Conservation (phyloP, 2,329 filamentous ascomycete species). For the Eutypella sp. region DNA sequence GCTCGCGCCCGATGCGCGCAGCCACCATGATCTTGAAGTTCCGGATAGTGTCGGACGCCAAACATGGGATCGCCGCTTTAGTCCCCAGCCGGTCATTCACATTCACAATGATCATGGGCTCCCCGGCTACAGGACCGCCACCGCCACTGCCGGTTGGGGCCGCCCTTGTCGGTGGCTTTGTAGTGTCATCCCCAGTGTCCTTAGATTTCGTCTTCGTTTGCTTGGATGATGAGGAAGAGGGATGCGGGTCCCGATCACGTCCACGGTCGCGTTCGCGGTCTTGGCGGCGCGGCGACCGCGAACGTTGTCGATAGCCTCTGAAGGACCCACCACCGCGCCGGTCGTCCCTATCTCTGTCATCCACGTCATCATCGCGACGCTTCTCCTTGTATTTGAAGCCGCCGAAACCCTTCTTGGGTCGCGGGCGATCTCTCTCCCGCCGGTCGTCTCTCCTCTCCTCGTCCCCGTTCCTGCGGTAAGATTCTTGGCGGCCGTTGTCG, state of each 20-base stretch:
- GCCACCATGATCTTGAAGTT: conserved; percentile 91
- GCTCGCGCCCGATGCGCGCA: conserved; percentile 79
- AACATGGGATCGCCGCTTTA: conserved; percentile 88
- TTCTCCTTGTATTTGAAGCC: conserved; percentile 58
- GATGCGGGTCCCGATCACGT: conserved; percentile 28
- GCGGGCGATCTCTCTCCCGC: conserved; percentile 9
- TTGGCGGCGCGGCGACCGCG: conserved; percentile 31
- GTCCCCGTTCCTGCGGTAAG: not conserved
- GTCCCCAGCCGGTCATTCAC: conserved; percentile 95
- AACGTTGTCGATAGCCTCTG: conserved; percentile 47
- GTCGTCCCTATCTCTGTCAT: conserved; percentile 36
- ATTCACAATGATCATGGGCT: conserved; percentile 90
- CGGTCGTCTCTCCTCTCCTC: conserved; percentile 9
- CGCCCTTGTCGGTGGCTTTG: conserved; percentile 30
- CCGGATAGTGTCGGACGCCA: conserved; percentile 77
- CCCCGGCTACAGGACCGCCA: conserved; percentile 30
- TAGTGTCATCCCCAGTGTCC: conserved; percentile 20
- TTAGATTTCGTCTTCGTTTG: conserved; percentile 23
- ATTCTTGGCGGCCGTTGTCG: not conserved
- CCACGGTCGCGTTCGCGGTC: conserved; percentile 31
- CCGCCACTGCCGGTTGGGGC: conserved; percentile 17
- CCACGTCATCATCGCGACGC: conserved; percentile 40
- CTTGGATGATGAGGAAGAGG: conserved; percentile 15
- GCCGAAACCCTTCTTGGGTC: conserved; percentile 32
- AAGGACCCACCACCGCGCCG: conserved; percentile 38